Conservation (phyloP, 345 rosid species). For the Syzygium jambos region DNA sequence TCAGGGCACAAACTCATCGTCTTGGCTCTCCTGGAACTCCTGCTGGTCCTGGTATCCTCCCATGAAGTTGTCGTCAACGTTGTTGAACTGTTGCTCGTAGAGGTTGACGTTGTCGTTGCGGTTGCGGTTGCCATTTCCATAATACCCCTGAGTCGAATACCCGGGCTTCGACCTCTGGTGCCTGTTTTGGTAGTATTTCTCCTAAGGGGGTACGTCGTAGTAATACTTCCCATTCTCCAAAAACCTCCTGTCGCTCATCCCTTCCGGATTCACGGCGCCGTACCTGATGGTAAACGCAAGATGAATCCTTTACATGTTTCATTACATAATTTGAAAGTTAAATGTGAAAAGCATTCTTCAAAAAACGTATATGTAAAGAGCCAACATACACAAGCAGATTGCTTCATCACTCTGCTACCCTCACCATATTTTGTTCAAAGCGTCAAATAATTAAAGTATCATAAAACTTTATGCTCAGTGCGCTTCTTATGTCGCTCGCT, state of each 20-base stretch:
- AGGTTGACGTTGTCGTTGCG: background rate
- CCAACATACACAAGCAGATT: background rate
- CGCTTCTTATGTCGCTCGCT: background rate
- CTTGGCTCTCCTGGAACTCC: conserved; percentile 2
- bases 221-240: conserved; percentile 30
- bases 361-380: background rate
- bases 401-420: background rate
- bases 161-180: background rate
- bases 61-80: background rate
- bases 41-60: background rate
- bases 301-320: background rate
- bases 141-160: background rate
- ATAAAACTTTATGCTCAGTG: background rate
- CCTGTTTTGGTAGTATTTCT: conserved; percentile 1
- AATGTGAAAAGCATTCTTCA: background rate
- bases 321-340: background rate
- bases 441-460: background rate
- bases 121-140: background rate
- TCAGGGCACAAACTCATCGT: conserved; percentile 4
- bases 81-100: background rate
- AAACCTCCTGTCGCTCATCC: conserved; percentile 49
- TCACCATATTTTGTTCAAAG: background rate
- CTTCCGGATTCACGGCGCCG: conserved; percentile 17
- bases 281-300: background rate
- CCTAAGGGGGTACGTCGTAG: conserved; percentile 12